Percentiles rank a stretch among this genome's conserved stretches.
Evolutionary conservation across 108 stramenopile species (phyloP).

Genomic region (Cyclotella baltica): DNA sequence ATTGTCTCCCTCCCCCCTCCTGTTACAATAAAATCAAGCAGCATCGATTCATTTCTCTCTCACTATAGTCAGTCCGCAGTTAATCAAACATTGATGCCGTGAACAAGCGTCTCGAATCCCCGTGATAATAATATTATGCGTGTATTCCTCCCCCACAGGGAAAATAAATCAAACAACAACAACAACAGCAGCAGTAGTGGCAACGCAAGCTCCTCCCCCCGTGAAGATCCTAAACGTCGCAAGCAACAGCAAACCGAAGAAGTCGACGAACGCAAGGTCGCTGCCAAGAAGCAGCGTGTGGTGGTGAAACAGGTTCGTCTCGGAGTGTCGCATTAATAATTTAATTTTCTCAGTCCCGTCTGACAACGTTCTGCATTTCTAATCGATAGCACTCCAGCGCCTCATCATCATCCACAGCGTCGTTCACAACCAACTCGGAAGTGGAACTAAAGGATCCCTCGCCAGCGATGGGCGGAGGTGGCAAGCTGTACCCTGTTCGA

Average conservation of each 20-base stretch:
- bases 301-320: background rate
- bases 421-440: background rate
- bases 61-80: background rate
- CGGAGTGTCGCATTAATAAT: background rate
- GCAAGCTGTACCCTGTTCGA: conserved; percentile 4
- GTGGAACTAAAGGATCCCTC: background rate
- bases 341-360: too few species aligned
- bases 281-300: conserved; percentile 5
- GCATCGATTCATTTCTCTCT: too few species aligned
- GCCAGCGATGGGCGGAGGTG: conserved; percentile 8
- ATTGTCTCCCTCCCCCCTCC: too few species aligned
- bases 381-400: background rate
- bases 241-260: background rate
- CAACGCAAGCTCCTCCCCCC: background rate
- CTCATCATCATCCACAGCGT: background rate
- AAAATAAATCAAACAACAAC: background rate
- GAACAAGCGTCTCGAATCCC: background rate
- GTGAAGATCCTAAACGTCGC: background rate
- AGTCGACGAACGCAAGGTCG: conserved; percentile 6
- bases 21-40: too few species aligned
- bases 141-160: conserved; percentile 8
- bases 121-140: background rate
- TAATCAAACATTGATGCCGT: background rate
- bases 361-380: background rate
- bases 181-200: background rate